Conservation (phyloP, 129 eudicot species). For the Flaveria linearis region DNA sequence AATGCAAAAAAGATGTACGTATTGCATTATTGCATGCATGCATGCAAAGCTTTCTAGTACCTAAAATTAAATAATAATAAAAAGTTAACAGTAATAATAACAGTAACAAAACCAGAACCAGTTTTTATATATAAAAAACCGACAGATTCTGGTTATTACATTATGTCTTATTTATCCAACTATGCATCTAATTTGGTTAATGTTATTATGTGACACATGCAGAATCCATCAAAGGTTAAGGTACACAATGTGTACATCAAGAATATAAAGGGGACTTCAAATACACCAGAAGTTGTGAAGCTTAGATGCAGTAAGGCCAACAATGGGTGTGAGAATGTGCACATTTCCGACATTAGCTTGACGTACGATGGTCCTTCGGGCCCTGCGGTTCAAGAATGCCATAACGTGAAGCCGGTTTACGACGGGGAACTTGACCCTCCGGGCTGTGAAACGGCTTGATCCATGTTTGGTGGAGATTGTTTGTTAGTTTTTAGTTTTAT, state of each 20-base stretch:
- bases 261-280: conserved; percentile 50
- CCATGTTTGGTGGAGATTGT: neutral
- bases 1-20: conserved; percentile 45
- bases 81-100: too few species aligned
- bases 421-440: conserved; percentile 45
- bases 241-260: conserved; percentile 48
- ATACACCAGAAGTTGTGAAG: conserved; percentile 38
- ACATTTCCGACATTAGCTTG: conserved; percentile 50
- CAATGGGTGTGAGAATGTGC: conserved; percentile 56
- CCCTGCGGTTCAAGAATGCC: conserved; percentile 39
- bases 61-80: too few species aligned
- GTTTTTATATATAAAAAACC: too few species aligned
- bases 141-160: too few species aligned
- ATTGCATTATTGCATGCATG: neutral
- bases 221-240: conserved; percentile 58
- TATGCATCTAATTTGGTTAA: conserved; percentile 7
- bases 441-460: conserved; percentile 19
- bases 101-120: too few species aligned
- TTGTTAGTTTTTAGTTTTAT: neutral
- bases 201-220: neutral
- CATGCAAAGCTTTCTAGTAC: neutral
- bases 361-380: conserved; percentile 44
- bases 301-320: conserved; percentile 52
- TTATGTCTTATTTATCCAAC: neutral
- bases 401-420: conserved; percentile 44